A percentile compares a stretch with the other conserved stretches of the same genome.
Evolutionary conservation across 192 early-diverging fungal genomes (phyloP).

Genomic region (Backusella australiensis): DNA sequence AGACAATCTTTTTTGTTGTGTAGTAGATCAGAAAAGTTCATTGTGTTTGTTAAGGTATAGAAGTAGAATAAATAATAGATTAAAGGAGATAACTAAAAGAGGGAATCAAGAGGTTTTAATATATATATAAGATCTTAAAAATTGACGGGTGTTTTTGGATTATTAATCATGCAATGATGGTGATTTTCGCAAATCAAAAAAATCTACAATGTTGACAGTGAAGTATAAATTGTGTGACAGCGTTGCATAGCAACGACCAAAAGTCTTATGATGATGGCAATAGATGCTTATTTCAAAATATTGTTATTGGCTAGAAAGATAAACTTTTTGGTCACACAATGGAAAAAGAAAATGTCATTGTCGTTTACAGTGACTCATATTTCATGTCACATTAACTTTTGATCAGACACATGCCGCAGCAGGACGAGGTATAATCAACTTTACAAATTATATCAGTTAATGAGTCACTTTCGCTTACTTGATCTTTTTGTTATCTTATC

Average conservation of each 20-base stretch:
- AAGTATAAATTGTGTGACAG: neutral
- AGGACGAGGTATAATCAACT: neutral
- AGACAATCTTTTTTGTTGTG: constrained; percentile 8
- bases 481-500: neutral
- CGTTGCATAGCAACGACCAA: neutral
- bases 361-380: neutral
- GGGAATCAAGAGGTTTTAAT: neutral
- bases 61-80: neutral
- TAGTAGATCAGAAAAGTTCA: neutral
- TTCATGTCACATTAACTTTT: neutral
- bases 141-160: neutral
- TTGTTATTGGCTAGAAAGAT: neutral
- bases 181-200: neutral
- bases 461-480: neutral
- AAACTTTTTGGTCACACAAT: neutral
- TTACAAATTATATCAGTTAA: neutral
- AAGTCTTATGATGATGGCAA: neutral
- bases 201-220: neutral
- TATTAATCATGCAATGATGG: neutral
- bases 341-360: neutral
- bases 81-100: neutral
- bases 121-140: neutral
- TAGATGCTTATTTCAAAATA: neutral
- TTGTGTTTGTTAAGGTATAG: neutral
- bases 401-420: neutral